Percentiles rank a stretch among this genome's conserved stretches.
phyloP scores from a whole-genome alignment of 371 early-diverging fungal species.

The Basidiobolus meristosporus region DNA sequence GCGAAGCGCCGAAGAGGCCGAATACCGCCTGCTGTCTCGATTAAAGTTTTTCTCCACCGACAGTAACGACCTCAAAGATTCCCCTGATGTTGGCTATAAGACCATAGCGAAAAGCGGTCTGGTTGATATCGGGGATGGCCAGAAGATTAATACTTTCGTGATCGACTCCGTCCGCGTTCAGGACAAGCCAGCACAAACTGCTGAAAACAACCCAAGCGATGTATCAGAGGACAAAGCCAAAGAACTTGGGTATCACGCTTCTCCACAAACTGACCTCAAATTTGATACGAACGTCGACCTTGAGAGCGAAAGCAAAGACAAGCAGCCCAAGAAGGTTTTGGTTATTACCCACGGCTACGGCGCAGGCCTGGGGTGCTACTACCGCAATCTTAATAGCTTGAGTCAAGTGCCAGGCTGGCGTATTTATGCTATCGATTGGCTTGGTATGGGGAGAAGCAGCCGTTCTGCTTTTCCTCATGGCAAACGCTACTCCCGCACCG shows the following conservation, averaged over 20 bases:
- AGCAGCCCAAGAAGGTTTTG: conserved; percentile 16
- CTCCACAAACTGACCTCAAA: not conserved
- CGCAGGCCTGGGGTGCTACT: conserved; percentile 80
- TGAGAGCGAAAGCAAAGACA: not conserved
- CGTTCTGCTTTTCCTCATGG: conserved; percentile 37
- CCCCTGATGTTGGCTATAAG: not conserved
- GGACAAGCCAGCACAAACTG: too few species aligned
- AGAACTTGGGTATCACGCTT: not conserved
- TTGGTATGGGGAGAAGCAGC: conserved; percentile 74
- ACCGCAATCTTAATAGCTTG: conserved; percentile 54
- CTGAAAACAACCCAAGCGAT: too few species aligned
- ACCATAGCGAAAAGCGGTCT: not conserved
- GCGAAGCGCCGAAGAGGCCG: conserved; percentile 9
- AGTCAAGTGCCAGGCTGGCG: conserved; percentile 41
- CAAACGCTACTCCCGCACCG: conserved; percentile 11
- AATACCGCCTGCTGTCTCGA: conserved; percentile 11
- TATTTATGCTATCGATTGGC: conserved; percentile 74
- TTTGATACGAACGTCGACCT: not conserved
- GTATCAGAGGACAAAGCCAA: too few species aligned
- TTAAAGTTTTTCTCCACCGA: not conserved
- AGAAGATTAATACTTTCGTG: conserved; percentile 1
- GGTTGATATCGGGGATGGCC: conserved; percentile 1
- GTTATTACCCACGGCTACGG: conserved; percentile 88
- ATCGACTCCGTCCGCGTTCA: too few species aligned
- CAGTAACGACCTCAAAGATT: not conserved